A percentile compares a stretch with the other conserved stretches of the same genome.
phyloP scores from a whole-genome alignment of 768 basidiomycete genomes.

The Hydnum rufescens region DNA sequence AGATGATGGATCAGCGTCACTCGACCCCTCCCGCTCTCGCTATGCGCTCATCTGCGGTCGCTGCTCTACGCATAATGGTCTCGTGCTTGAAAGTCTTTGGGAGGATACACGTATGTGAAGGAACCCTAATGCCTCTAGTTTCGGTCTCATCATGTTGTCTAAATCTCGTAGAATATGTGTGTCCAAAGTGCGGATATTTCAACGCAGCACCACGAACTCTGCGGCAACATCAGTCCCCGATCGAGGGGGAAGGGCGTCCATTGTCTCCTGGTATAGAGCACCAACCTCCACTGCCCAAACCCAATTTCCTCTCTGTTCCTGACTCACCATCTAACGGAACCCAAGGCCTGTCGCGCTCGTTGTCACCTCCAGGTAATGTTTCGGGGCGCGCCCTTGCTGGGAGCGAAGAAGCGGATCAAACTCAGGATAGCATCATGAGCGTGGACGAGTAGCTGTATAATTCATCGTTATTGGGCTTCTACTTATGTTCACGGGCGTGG shows the following conservation, averaged over 20 bases:
- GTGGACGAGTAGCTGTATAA: too few species aligned
- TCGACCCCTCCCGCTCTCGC: slow-evolving; percentile 23
- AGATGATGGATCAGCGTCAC: slow-evolving; percentile 31
- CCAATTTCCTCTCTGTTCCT: neutral
- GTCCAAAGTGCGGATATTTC: slow-evolving; percentile 72
- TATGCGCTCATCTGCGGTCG: slow-evolving; percentile 80
- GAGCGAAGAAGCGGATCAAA: neutral
- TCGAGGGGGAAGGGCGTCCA: neutral
- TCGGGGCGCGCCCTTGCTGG: neutral
- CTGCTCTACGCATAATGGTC: slow-evolving; percentile 76
- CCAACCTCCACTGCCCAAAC: neutral
- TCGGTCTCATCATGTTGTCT: neutral
- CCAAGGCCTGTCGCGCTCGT: neutral
- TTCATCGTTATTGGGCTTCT: too few species aligned
- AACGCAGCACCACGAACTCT: slow-evolving; percentile 23
- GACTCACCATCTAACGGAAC: neutral
- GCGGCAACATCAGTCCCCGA: neutral
- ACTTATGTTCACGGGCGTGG: too few species aligned
- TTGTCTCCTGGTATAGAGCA: neutral
- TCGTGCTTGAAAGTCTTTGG: slow-evolving; percentile 67
- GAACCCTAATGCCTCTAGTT: neutral
- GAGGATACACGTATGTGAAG: slow-evolving; percentile 54
- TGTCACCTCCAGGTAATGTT: neutral
- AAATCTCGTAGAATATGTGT: slow-evolving; percentile 46
- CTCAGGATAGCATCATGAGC: neutral